Base-by-base conservation (phyloP, 2,329 filamentous ascomycete genomes). In the Monilinia fructicola region DNA sequence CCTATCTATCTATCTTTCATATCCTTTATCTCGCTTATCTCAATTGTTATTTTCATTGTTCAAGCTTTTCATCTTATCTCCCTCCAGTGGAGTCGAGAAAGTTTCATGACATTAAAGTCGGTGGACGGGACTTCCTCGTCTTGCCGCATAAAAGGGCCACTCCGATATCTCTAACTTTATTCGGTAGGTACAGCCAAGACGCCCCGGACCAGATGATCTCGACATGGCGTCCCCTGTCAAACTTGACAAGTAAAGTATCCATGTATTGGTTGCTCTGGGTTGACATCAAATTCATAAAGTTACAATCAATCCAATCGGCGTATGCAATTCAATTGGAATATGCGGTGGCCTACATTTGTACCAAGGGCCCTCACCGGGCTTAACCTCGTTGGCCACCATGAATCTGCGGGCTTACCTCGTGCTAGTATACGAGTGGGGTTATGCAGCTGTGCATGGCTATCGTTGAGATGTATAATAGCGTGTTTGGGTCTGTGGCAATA, bases 121-220 rank as follows among this genome's bases (percentile, higher is more conserved):
- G 55, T 40, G 63, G 42, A 48, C 56, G 42, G 56, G 42, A 46
- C 12, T 21, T 50, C 14, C 31, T 35, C 31, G 31, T 35, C 31
- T 35, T 35, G 31, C 23, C 23, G 12, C n/a, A 31, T 60, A 7
- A 52, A 52, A 60, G 21, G 23, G 35, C 14, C 14, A 60, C 21
- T 40, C 40, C 26, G 31, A 65, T 23, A 6, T 48, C 56, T 48
- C 50, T 63, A 66, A 63, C 64, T 54, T 48, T 14, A 42, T 53
- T 21, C 28, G 50, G 64, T 28, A 66, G 58, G 64, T 66, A 38
- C 64, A 66, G 62, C 58, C 64, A 61, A n/a, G n/a, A 59, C 42
- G 26, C 63, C 46, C 40, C 46, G 23, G 35, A 38, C 48, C 40
- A 60, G 64, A 59, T 58, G 44, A 58, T 60, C 18, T 31, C 44